Evolutionary conservation across 805 yeast genomes (phyloP).

Genomic region (Komagataella populi): DNA sequence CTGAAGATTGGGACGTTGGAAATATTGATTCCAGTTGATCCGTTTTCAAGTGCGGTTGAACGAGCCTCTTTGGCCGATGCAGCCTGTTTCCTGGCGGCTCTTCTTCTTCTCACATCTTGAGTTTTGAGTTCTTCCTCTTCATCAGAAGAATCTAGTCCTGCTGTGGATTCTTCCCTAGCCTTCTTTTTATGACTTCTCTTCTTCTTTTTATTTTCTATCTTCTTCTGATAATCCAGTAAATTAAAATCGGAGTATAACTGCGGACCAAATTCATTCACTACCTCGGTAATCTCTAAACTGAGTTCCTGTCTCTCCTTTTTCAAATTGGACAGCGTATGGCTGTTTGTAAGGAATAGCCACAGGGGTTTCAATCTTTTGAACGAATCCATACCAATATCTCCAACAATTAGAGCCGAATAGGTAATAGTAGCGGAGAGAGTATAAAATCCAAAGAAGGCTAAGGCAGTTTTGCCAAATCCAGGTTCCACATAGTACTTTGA

Average conservation of each 20-base stretch:
- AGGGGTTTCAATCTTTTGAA: conserved; percentile 75
- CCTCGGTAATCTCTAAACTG: conserved; percentile 61
- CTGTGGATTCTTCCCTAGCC: background rate
- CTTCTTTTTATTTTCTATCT: conserved; percentile 16
- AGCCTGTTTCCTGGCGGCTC: conserved; percentile 13
- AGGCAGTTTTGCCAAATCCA: conserved; percentile 8
- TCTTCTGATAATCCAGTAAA: conserved; percentile 30
- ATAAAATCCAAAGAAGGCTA: conserved; percentile 38
- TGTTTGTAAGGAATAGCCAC: conserved; percentile 48
- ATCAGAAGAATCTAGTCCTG: conserved; percentile 20
- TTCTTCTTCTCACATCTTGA: conserved; percentile 28
- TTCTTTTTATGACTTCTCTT: conserved; percentile 10
- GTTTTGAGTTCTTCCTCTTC: conserved; percentile 38
- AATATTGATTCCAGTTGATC: conserved; percentile 24
- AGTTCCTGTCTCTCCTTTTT: conserved; percentile 48
- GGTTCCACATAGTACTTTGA: conserved; percentile 6
- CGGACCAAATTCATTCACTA: conserved; percentile 75
- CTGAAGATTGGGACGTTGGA: conserved; percentile 40
- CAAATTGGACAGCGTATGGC: conserved; percentile 41
- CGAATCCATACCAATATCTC: conserved; percentile 88
- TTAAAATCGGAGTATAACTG: conserved; percentile 79
- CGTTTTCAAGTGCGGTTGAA: conserved; percentile 19
- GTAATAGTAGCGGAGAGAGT: conserved; percentile 61
- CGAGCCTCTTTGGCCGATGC: background rate
- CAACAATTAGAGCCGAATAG: conserved; percentile 81